Base-by-base conservation (phyloP, 306 rosid genomes). In the Bauhinia variegata region DNA sequence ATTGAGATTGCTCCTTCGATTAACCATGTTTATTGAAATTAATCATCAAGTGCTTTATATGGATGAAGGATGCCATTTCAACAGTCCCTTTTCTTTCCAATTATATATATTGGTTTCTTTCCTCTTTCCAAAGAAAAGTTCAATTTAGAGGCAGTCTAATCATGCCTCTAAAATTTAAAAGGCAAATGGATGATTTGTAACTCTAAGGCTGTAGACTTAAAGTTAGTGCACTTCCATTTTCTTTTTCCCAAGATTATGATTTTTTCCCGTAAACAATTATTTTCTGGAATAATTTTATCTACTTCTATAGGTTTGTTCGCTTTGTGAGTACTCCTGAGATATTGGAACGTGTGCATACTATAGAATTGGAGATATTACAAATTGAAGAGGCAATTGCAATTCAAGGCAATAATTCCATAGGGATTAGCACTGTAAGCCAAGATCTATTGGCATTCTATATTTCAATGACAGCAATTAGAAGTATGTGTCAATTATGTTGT, bases 301-400 rank as follows among this genome's bases (percentile, higher is more conserved):
- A 42, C 56, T 53, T 73, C 15, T 82, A 46, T 69, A 95, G 99
- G 81, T 95, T 95, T 83, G 97, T 95, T 49, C 97, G 99, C 65
- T 95, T 95, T 75, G 97, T 95, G 76, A 88, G 85, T 77, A 90
- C 95, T 61, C 99, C 97, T 4, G 97, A 95, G 85, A 80, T 95
- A 63, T 74, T 95, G 86, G 99, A 95, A 79, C 86, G 99, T 23
- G 97, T 88, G 69, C 88, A 85, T 79, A 83, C 86, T 57, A 51
- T 71, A 68, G 99, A 95, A 79, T 83, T 92, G 16, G 99, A 95
- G 86, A 90, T 90, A 68, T 74, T 82, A 65, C 97, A 95, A 82
- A 95, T 95, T 64, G 97, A 88, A 75, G 96, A 95, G 86, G 97
- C 99, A 55, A 90, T 88, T 72, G 75, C 84, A 16, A 85, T 90